These are phyloP conservation scores for Phaeosphaeria sp. DNA, from an alignment of 2,329 filamentous ascomycete genomes.

Conservation along the genomic window DNA sequence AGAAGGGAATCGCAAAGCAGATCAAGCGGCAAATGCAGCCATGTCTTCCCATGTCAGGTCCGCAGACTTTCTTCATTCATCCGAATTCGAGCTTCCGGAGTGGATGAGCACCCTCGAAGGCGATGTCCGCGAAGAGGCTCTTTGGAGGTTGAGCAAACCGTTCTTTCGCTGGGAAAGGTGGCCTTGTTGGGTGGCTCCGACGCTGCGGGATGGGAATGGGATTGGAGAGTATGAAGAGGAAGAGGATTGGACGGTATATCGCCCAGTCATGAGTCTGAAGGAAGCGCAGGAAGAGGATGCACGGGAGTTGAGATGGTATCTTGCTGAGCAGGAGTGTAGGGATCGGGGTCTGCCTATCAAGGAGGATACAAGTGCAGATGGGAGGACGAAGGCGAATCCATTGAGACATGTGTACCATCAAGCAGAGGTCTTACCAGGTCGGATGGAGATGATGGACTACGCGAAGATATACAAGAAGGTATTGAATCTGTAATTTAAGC, in stretches of 20 bases:
- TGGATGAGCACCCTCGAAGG: background rate
- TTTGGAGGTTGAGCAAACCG: background rate
- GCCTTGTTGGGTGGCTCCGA: background rate
- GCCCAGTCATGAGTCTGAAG: background rate
- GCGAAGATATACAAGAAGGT: background rate
- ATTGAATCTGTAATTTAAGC: background rate
- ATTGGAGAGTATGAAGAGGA: background rate
- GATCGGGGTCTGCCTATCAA: background rate
- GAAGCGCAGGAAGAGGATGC: background rate
- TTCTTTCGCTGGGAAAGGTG: background rate
- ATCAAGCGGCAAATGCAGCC: background rate
- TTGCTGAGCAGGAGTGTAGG: background rate
- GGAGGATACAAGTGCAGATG: background rate
- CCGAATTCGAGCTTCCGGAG: background rate
- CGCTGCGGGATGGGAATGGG: background rate
- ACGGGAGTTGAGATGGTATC: background rate
- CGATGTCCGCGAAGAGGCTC: background rate
- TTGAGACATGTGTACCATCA: background rate
- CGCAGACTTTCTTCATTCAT: background rate
- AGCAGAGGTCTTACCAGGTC: background rate
- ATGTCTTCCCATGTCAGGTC: background rate
- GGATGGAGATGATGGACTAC: background rate
- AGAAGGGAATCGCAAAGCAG: background rate
- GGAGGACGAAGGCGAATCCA: background rate
- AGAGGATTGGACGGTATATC: background rate